phyloP scores from a whole-genome alignment of 805 yeast species.

The Hemisphaericaspora nanyangensis region DNA sequence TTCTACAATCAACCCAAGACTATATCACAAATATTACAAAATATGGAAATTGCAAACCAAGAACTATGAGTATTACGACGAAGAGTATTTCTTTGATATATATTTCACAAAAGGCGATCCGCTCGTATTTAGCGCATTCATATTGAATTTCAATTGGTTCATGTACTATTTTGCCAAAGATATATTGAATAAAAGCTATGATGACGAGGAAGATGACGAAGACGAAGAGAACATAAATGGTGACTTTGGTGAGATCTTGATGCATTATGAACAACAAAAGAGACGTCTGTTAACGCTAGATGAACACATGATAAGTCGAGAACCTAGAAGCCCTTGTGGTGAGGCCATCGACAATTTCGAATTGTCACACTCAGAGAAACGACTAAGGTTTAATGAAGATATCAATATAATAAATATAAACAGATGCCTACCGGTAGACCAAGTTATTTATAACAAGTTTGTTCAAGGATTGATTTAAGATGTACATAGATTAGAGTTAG shows the following conservation, averaged over 20 bases:
- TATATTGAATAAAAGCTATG: conserved; percentile 5
- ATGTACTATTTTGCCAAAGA: conserved; percentile 4
- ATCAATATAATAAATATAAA: conserved; percentile 5
- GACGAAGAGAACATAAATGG: conserved; percentile 1
- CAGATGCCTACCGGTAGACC: conserved; percentile 6
- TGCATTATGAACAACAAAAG: too few relatives aligned
- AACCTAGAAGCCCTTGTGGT: too few relatives aligned
- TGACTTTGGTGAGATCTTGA: background rate
- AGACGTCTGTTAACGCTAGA: too few relatives aligned
- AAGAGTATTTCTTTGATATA: conserved; percentile 10
- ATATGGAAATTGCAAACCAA: conserved; percentile 17
- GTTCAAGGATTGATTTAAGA: background rate
- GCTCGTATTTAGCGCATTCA: conserved; percentile 9
- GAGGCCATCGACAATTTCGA: background rate
- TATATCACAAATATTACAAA: conserved; percentile 13
- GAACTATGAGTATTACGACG: conserved; percentile 15
- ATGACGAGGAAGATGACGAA: conserved; percentile 4
- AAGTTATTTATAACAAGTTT: conserved; percentile 5
- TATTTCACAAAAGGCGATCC: conserved; percentile 7
- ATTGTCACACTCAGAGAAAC: background rate
- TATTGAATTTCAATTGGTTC: conserved; percentile 21
- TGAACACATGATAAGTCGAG: too few relatives aligned
- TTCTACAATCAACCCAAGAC: conserved; percentile 11
- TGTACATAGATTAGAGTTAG: too few relatives aligned
- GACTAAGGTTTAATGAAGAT: conserved; percentile 7